Evolutionary conservation across 345 rosid species (phyloP).

Genomic region (Aquilaria yunnanensis): DNA sequence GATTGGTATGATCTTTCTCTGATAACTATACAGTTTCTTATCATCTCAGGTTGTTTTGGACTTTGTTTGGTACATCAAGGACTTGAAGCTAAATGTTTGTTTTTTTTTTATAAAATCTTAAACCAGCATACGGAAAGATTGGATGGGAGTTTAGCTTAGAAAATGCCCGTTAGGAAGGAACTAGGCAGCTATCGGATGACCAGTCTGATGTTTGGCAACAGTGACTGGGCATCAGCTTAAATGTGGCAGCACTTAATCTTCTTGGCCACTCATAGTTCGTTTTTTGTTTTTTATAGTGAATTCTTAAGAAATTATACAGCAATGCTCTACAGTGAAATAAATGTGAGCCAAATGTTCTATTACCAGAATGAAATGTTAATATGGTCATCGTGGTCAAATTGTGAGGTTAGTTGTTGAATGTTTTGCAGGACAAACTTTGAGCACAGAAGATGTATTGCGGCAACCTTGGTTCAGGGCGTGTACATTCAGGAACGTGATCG

Average conservation of each 20-base stretch:
- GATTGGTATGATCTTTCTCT: conserved; percentile 41
- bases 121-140: not conserved
- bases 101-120: not conserved
- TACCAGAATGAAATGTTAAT: not conserved
- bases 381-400: not conserved
- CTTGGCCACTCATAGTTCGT: too few species aligned
- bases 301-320: not conserved
- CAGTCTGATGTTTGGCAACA: too few species aligned
- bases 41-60: too few species aligned
- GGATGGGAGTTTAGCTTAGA: not conserved
- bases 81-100: not conserved
- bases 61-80: not conserved
- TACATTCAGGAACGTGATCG: conserved; percentile 56
- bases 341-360: too few species aligned
- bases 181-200: too few species aligned
- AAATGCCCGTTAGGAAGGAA: too few species aligned
- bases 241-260: too few species aligned
- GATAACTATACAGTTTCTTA: too few species aligned
- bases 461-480: conserved; percentile 66
- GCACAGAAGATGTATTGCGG: conserved; percentile 57
- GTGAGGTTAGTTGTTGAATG: not conserved
- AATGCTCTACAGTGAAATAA: too few species aligned
- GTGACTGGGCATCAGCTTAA: too few species aligned
- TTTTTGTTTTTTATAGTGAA: not conserved
- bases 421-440: conserved; percentile 37